phyloP scores from a whole-genome alignment of 352 stramenopile genomes.

The Phytophthora quininea region DNA sequence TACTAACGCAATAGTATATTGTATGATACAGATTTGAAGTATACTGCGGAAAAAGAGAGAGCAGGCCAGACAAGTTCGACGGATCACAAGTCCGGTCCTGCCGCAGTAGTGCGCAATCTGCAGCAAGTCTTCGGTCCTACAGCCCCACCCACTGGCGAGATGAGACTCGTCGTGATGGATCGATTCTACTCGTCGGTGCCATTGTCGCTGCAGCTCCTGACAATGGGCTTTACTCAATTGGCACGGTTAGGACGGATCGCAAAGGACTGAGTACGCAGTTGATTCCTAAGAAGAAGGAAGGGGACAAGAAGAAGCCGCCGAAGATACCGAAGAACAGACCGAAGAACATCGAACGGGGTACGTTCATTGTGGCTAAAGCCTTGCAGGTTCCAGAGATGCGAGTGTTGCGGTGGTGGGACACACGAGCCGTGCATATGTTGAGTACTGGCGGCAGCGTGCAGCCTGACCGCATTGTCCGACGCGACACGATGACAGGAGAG shows the following conservation, averaged over 20 bases:
- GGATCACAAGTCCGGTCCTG: constrained; percentile 2
- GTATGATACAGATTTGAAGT: constrained; percentile 4
- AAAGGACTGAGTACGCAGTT: constrained; percentile 15
- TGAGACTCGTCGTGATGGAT: constrained; percentile 17
- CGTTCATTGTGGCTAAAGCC: not conserved
- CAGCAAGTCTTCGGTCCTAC: constrained; percentile 6
- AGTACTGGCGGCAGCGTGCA: constrained; percentile 4
- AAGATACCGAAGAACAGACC: constrained; percentile 22
- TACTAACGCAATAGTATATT: not conserved
- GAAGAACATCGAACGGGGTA: constrained; percentile 4
- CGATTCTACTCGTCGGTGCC: constrained; percentile 13
- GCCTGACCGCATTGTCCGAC: constrained; percentile 4
- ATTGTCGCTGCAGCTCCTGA: constrained; percentile 19
- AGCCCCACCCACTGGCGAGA: not conserved
- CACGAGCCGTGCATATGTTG: constrained; percentile 5
- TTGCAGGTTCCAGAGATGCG: not conserved
- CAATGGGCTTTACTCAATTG: constrained; percentile 17
- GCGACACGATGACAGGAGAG: not conserved
- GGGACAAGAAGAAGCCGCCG: constrained; percentile 3
- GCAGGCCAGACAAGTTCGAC: constrained; percentile 3
- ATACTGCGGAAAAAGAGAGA: constrained; percentile 6
- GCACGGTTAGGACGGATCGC: constrained; percentile 8
- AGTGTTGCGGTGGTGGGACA: constrained; percentile 13
- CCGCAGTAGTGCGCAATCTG: constrained; percentile 18
- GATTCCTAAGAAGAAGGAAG: constrained; percentile 18